Evolutionary conservation across 1,284 basidiomycete species (phyloP).

Genomic region (Stygiomarasmius scandens): DNA sequence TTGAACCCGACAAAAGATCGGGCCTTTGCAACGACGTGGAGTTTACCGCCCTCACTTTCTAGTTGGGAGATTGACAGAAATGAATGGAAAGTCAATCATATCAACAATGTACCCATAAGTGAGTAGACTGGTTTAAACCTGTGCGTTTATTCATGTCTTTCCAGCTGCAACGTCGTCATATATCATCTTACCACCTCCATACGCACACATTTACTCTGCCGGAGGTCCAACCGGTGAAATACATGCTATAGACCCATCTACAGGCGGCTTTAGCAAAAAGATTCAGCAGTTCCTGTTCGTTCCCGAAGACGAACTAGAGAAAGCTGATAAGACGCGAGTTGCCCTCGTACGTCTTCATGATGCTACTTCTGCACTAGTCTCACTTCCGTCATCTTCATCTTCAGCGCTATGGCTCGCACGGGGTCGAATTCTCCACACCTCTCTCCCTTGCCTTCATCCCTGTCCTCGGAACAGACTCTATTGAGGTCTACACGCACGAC

Average conservation of each 20-base stretch:
- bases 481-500: slow-evolving; percentile 45
- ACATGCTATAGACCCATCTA: slow-evolving; percentile 35
- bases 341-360: slow-evolving; percentile 39
- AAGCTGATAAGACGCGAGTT: slow-evolving; percentile 48
- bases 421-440: slow-evolving; percentile 43
- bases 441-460: slow-evolving; percentile 45
- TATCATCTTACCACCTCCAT: slow-evolving; percentile 46
- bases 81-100: slow-evolving; percentile 33
- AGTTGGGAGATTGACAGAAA: slow-evolving; percentile 41
- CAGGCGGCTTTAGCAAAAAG: slow-evolving; percentile 42
- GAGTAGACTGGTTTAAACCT: slow-evolving; percentile 18
- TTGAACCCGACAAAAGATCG: slow-evolving; percentile 32
- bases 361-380: neutral
- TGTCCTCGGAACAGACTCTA: slow-evolving; percentile 47
- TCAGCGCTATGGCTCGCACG: slow-evolving; percentile 52
- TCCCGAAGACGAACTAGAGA: slow-evolving; percentile 38
- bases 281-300: slow-evolving; percentile 49
- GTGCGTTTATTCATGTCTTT: neutral
- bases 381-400: neutral
- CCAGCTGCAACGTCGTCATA: slow-evolving; percentile 55
- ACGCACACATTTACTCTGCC: slow-evolving; percentile 46
- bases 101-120: slow-evolving; percentile 50
- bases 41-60: slow-evolving; percentile 42
- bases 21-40: slow-evolving; percentile 52
- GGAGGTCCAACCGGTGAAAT: slow-evolving; percentile 53